Conservation (phyloP, 345 rosid species). For the Eucalyptus marginata region DNA sequence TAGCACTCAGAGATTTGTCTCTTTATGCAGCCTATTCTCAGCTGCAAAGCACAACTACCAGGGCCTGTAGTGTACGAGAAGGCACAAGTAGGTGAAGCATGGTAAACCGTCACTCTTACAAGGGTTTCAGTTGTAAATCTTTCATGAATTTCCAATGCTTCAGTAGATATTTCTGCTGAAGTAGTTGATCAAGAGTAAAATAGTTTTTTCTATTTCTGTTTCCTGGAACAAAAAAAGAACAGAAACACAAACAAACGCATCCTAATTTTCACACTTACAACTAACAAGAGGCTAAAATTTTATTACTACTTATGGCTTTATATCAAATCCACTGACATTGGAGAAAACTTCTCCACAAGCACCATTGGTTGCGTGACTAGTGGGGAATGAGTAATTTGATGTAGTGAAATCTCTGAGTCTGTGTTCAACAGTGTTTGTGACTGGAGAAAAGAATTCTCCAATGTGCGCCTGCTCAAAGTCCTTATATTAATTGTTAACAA, state of each 20-base stretch:
- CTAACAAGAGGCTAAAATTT: neutral
- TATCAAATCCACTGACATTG: neutral
- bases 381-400: neutral
- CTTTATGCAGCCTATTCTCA: neutral
- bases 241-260: no score
- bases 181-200: neutral
- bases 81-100: neutral
- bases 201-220: no score
- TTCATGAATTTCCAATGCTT: neutral
- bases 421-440: neutral
- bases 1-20: neutral
- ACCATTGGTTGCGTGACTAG: neutral
- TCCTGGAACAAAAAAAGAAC: no score
- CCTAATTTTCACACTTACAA: neutral
- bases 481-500: neutral
- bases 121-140: neutral
- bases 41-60: neutral
- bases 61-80: neutral
- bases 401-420: neutral
- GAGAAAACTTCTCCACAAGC: neutral
- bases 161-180: neutral
- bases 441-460: neutral
- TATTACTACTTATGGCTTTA: neutral
- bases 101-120: neutral
- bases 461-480: neutral